A percentile compares a stretch with the other conserved stretches of the same genome.
Evolutionary conservation across 352 stramenopile genomes (phyloP).

Genomic region (Globisporangium acanthophoron): DNA sequence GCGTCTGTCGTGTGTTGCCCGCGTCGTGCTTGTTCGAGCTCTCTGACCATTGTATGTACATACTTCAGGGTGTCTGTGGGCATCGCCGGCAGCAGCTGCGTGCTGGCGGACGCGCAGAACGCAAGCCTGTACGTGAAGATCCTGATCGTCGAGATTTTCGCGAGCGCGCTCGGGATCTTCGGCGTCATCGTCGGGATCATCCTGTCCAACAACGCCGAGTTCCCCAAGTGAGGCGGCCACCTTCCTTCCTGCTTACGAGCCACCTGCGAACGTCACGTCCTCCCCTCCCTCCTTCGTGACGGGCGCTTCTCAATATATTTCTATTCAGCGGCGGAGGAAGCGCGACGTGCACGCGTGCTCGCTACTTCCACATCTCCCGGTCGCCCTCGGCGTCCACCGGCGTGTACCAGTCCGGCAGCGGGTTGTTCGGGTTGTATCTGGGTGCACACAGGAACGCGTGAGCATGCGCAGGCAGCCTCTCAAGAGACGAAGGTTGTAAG

Average conservation of each 20-base stretch:
- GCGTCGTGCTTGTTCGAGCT: not conserved
- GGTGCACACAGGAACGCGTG: not conserved
- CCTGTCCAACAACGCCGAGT: conserved; percentile 95
- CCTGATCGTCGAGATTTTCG: conserved; percentile 99
- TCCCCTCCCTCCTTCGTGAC: not conserved
- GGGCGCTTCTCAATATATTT: conserved; percentile 4
- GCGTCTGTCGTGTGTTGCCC: conserved; percentile 4
- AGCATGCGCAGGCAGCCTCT: not conserved
- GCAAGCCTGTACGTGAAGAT: conserved; percentile 98
- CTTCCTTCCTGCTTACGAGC: too few species aligned
- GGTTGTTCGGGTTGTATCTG: conserved; percentile 76
- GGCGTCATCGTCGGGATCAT: conserved; percentile 99
- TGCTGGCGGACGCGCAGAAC: conserved; percentile 98
- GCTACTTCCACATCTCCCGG: conserved; percentile 79
- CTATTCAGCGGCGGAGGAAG: conserved; percentile 1
- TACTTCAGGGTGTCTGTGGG: conserved; percentile 92
- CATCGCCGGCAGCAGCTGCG: conserved; percentile 96
- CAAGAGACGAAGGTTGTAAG: not conserved
- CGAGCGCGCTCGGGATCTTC: conserved; percentile 98
- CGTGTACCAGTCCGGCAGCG: conserved; percentile 78
- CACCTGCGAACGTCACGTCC: too few species aligned
- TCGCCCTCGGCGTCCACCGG: conserved; percentile 75
- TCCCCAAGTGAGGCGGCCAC: conserved; percentile 59
- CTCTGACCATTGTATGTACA: not conserved
- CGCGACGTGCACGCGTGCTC: too few species aligned